Evolutionary conservation across 2,329 filamentous ascomycete genomes (phyloP), one percentile per base, ranked within the genome.

Genomic region (Paecilomyces sp.): DNA sequence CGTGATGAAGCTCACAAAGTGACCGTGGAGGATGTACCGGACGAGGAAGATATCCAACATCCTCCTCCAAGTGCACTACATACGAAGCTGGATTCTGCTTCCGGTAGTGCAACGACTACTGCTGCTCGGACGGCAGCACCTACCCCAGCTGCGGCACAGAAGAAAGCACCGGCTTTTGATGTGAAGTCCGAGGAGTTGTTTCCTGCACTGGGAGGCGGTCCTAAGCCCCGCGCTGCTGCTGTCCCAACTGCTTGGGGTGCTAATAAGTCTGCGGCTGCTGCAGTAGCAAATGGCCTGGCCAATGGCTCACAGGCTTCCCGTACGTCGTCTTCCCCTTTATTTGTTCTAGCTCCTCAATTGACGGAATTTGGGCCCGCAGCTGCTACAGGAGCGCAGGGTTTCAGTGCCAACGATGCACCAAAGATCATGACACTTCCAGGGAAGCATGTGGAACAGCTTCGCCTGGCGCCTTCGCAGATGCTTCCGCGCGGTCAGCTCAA

Each of bases 121-220:
- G 30, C 25, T 22, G 13, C 41, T 5, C 22, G 28, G 12, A 33
- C 24, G 9, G 25, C 36, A 55, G 62, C 74, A 56, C 67, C 67
- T 41, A 71, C 78, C 57, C 57, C 74, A 73, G 64, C 77, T 79
- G 55, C 68, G 3, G 62, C 58, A 31, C 61, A 80, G 36, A 70
- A 70, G 61, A 74, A 71, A 62, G 74, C 81, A 34, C 73, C 78
- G 1, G 72, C 81, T 57, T 79, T 97, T 62, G 91, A 97, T 75
- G 92, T 91, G 22, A 84, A 90, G 70, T 96, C 91, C 18, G 90
- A 95, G 71, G 92, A 97, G 76, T 81, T 90, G 61, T 99, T 99
- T 82, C 94, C 94, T n/a, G 88, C 92, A 67, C 85, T 99, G 54
- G 93, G 92, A 58, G 83, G 85, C 63, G 84, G 77, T 6, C 80